These are phyloP conservation scores for Dactylellina cionopaga DNA, from an alignment of 2,329 filamentous ascomycete species.

Conservation along the genomic window DNA sequence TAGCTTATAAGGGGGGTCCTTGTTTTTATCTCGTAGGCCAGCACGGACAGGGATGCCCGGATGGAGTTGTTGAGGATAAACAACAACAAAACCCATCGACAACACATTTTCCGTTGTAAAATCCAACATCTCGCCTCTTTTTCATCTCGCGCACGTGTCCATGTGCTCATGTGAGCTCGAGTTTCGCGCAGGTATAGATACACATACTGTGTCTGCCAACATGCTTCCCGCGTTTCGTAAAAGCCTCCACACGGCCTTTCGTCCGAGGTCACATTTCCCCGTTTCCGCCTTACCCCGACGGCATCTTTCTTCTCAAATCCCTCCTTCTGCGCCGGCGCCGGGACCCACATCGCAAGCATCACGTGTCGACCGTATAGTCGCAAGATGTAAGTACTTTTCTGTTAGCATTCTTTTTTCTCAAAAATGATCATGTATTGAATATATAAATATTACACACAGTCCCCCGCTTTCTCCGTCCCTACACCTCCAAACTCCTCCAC, in stretches of 20 bases:
- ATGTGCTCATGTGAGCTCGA: neutral
- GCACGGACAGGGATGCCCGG: too few species aligned
- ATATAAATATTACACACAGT: constrained; percentile 23
- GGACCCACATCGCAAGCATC: neutral
- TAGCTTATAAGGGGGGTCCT: too few species aligned
- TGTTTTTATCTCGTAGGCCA: too few species aligned
- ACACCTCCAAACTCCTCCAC: constrained; percentile 74
- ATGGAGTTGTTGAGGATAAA: too few species aligned
- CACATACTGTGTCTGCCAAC: neutral
- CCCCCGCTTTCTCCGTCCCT: constrained; percentile 59
- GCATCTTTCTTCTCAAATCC: neutral
- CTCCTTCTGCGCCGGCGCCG: neutral
- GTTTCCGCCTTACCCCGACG: neutral
- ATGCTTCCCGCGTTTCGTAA: constrained; percentile 3
- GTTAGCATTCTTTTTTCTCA: too few species aligned
- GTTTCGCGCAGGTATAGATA: neutral
- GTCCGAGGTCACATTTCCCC: neutral
- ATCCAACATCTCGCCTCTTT: neutral
- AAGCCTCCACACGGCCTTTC: neutral
- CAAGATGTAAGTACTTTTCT: constrained; percentile 14
- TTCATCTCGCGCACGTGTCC: neutral
- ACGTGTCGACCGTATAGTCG: constrained; percentile 31
- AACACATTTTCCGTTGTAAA: neutral
- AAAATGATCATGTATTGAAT: neutral
- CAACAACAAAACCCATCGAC: too few species aligned